Evolutionary conservation across 768 basidiomycete species (phyloP), one percentile per base, ranked within the genome.

Genomic region (Auriculariales sp.): DNA sequence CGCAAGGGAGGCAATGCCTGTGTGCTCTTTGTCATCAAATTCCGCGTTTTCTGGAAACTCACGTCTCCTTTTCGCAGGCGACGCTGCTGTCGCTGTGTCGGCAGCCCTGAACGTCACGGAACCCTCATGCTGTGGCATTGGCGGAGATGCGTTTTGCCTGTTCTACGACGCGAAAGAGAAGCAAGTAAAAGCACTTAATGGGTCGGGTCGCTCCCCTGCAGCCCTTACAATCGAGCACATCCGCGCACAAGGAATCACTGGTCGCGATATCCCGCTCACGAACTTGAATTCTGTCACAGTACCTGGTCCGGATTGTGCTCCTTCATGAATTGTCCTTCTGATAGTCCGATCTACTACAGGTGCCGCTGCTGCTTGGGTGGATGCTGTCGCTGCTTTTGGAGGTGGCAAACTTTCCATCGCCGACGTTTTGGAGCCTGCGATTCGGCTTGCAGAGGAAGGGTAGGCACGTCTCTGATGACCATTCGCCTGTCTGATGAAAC

Each of bases 1-100:
- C 72, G 81, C 48, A 84, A 82, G 63, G 95, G 95, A 11, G 95
- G 95, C 47, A 99, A 99, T 68, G 94, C 94, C 57, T 93, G 89
- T 87, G 59, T 39, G 46, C 27, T n/a, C 24, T 19, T 28, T 28
- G n/a, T 39, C 31, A 32, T 44, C 7, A 5, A 49, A 46, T 31
- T 45, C 32, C 22, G 52, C 14, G 51, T n/a, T 14, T 56, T n/a
- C 42, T 25, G n/a, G 33, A 12, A 5, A 19, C 28, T 32, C 15
- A 15, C 31, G 31, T 7, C 9, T 32, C 15, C 15, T 17, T 19
- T 44, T 1, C n/a, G n/a, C 53, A 90, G 89, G 87, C 53, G 91
- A 95, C 66, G 90, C 91, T 27, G 93, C 95, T 5, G 92, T 97
- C 15, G 95, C 95, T 25, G 83, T 80, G 2, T 86, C 92, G 46